Base-by-base conservation (phyloP, 139 green algal species). In the Nannochloris sp. region DNA sequence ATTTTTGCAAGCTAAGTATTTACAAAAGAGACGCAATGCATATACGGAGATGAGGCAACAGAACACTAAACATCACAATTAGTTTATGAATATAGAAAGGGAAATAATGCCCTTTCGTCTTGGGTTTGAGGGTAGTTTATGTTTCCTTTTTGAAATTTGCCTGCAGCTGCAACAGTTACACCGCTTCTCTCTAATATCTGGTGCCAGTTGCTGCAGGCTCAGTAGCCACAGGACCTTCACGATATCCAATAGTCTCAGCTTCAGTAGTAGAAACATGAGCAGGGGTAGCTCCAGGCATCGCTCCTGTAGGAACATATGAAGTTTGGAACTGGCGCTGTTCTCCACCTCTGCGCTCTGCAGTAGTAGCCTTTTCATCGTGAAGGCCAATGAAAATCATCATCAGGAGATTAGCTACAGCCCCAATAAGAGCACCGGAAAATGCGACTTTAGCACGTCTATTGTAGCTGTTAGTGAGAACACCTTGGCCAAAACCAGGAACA, bases 341-440 rank as follows among this genome's bases (percentile, higher is more conserved):
- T 51, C 42, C 19, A 51, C 19, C 19, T 51, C 42, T 51, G 19
- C 19, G 19, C 19, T 19, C 19, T 51, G 19, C 42, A 51, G 42
- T 19, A 19, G 42, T 51, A 51, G 42, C 42, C 39, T 68, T 66
- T 9, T 66, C 59, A 48, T 66, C 30, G 7, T 9, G 19, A n/a
- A 34, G 34, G 19, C 64, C 64, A 25, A 64, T 23, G n/a, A 70
- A 4, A 4, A 70, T 35, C n/a, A 70, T 64, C 3, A 70, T 33
- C 12, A 70, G n/a, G 9, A 70, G n/a, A 32, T 70, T 57, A 0
- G 64, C 48, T 2, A 70, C 19, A 1, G 64, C 45, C 13, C 32
- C 48, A 23, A 70, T 23, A 23, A 70, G 39, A 23, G 64, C 64
- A 23, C 64, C 64, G 4, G 64, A 44, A 4, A 61, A 42, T 4